Conservation (phyloP, 306 rosid species). For the Notholithocarpus densiflorus region DNA sequence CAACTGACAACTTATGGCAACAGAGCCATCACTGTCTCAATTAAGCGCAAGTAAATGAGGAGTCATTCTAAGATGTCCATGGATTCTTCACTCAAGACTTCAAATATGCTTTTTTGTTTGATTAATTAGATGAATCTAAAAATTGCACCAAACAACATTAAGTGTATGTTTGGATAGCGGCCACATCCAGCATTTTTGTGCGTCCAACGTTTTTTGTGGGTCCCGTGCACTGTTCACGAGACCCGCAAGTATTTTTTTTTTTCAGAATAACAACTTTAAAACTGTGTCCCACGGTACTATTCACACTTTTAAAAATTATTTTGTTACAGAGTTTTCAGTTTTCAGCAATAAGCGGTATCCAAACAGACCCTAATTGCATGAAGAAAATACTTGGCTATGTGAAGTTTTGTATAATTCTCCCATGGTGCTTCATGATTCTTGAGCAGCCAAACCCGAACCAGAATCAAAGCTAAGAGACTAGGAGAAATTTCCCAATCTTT, state of each 20-base stretch:
- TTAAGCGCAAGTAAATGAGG: background rate
- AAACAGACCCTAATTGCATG: too few species aligned
- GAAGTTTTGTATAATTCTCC: background rate
- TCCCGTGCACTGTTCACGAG: too few species aligned
- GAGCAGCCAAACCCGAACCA: background rate
- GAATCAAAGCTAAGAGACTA: background rate
- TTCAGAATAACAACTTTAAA: too few species aligned
- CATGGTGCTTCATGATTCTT: background rate
- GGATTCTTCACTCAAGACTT: background rate
- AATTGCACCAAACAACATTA: background rate
- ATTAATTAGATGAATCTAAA: background rate
- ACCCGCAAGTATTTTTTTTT: too few species aligned
- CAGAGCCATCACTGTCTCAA: background rate
- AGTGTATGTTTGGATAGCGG: too few species aligned
- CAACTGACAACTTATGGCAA: background rate
- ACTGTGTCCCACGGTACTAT: too few species aligned
- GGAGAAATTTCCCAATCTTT: background rate
- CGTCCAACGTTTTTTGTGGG: too few species aligned
- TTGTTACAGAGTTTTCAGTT: too few species aligned
- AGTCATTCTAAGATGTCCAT: background rate
- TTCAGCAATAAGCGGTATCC: too few species aligned
- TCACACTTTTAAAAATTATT: too few species aligned
- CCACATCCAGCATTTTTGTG: too few species aligned
- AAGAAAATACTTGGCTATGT: background rate
- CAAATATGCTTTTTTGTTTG: background rate